Base-by-base conservation (phyloP, 164 flowering plant genomes). In the Akebia trifoliata region DNA sequence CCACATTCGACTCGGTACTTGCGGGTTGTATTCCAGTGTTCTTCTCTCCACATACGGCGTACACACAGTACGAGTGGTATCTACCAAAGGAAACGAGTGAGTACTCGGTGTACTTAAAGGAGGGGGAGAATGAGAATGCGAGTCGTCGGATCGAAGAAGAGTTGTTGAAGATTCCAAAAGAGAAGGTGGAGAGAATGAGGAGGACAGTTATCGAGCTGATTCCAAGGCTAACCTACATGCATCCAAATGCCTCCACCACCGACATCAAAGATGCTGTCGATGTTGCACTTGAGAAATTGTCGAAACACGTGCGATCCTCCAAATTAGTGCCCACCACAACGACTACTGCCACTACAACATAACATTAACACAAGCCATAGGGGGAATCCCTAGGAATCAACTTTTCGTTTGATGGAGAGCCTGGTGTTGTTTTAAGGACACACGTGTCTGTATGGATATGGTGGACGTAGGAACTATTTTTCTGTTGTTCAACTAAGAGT, bases 1-100 rank as follows among this genome's bases (percentile, higher is more conserved):
- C 90, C 10, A 78, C 80, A 24, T 84, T 84, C 68, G 86, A 84
- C 61, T 62, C 90, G 31, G 29, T 81, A 6, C 62, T 84, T 0
- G 65, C 83, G 0, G 90, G 90, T 1, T 84, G 90, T 64, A 72
- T 84, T 6, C 86, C 90, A 26, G 86, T 84, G 31, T 81, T 84
- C 59, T 81, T 84, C 65, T 76, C 83, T 14, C 75, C 67, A 4
- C 83, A 78, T 72, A 76, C 83, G 54, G 86, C 85, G 18, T 81
- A 81, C 47, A 46, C 80, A 0, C 90, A 81, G 67, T 84, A 84
- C 62, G 29, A 1, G 11, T 84, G 90, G 90, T 81, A 44, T 57
- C 43, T 84, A 15, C 86, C 85, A 10, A 47, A 11, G 35, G 73
- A 81, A 7, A 22, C n/a, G 22, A 50, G 30, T 1, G 49, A 46